Conservation (phyloP, 306 rosid genomes). For the Rosa rugosa region DNA sequence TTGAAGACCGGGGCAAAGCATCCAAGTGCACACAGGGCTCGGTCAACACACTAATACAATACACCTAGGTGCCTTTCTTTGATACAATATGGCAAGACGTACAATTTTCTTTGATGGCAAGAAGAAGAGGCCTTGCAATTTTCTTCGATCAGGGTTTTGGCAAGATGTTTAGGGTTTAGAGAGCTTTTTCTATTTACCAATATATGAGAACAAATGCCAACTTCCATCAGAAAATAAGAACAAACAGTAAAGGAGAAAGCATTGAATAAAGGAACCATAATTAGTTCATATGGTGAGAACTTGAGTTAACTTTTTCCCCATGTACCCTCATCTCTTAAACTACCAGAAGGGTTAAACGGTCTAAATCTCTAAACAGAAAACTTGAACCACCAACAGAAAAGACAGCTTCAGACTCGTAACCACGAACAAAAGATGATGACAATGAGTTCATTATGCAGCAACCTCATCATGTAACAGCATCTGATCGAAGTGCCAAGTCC, state of each 20-base stretch:
- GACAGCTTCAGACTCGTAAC: constrained; percentile 11
- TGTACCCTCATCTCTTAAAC: constrained; percentile 1
- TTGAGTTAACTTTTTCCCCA: neutral
- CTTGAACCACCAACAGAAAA: neutral
- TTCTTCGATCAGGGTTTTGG: neutral
- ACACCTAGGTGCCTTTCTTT: too few species aligned
- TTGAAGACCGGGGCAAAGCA: too few species aligned
- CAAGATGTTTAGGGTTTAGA: neutral
- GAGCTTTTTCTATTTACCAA: neutral
- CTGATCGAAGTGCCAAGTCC: constrained; percentile 99
- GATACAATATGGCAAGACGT: too few species aligned
- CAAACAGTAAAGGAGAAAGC: neutral
- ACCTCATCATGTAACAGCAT: constrained; percentile 51
- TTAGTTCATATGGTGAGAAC: neutral
- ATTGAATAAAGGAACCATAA: neutral
- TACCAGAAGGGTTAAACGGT: neutral
- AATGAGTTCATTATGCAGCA: constrained; percentile 27
- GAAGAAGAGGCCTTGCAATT: neutral
- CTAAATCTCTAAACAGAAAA: constrained; percentile 1
- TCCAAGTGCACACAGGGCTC: too few species aligned
- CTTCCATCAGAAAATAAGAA: neutral
- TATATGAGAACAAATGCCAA: neutral
- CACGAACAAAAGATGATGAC: neutral
- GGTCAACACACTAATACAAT: too few species aligned
- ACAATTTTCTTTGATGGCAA: neutral